These are phyloP conservation scores for Paramicrosporidium saccamoebae DNA, from an alignment of 371 early-diverging fungal genomes.

Conservation along the genomic window DNA sequence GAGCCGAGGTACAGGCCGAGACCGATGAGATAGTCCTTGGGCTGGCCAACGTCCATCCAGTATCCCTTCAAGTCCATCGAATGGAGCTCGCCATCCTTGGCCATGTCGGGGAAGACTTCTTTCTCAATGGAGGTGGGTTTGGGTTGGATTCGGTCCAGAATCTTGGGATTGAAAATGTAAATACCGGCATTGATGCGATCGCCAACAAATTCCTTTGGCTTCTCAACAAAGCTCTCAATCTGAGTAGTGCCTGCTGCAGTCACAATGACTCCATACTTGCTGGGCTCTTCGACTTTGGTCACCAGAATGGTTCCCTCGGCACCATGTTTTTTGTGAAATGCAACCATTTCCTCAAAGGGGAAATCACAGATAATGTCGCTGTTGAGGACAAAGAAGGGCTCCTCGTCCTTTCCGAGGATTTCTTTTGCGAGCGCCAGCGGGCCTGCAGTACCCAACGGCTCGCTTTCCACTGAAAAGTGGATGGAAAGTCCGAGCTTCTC, in stretches of 20 bases:
- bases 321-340: slow-evolving; percentile 55
- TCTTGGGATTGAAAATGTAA: slow-evolving; percentile 73
- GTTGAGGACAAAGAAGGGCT: slow-evolving; percentile 94
- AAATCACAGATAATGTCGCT: slow-evolving; percentile 95
- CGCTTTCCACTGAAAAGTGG: slow-evolving; percentile 82
- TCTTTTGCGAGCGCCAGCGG: slow-evolving; percentile 78
- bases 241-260: slow-evolving; percentile 16
- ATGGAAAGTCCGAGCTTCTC: slow-evolving; percentile 56
- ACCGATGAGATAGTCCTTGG: slow-evolving; percentile 86
- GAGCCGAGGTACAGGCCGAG: slow-evolving; percentile 66
- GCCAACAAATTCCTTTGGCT: slow-evolving; percentile 70
- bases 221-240: slow-evolving; percentile 90
- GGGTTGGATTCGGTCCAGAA: slow-evolving; percentile 67
- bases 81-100: slow-evolving; percentile 40
- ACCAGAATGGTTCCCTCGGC: slow-evolving; percentile 73
- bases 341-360: slow-evolving; percentile 59
- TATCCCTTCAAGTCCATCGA: slow-evolving; percentile 78
- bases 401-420: slow-evolving; percentile 54
- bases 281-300: slow-evolving; percentile 92
- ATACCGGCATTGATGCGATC: slow-evolving; percentile 98
- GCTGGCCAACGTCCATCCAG: slow-evolving; percentile 99
- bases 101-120: slow-evolving; percentile 87
- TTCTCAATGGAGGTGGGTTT: slow-evolving; percentile 88
- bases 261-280: slow-evolving; percentile 88
- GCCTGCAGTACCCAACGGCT: slow-evolving; percentile 93